phyloP scores from a whole-genome alignment of 169 alveolate genomes.

The Plasmodium fragile region DNA sequence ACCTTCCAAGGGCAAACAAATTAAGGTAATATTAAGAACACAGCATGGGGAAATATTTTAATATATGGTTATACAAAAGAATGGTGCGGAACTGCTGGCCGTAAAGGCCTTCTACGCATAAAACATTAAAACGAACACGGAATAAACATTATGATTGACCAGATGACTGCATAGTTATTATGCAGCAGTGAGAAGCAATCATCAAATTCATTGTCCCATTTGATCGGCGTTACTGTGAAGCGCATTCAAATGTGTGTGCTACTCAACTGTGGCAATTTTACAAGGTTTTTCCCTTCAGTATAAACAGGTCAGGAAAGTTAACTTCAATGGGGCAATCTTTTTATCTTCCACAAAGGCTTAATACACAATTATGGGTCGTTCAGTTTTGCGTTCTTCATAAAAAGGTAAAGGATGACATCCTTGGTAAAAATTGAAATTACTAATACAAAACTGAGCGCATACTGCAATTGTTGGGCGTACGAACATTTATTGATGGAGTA shows the following conservation, averaged over 20 bases:
- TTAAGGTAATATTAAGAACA: background rate
- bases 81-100: background rate
- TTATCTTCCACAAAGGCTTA: background rate
- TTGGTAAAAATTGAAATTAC: background rate
- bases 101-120: background rate
- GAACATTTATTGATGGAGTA: background rate
- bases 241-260: background rate
- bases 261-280: background rate
- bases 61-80: background rate
- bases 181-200: background rate
- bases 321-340: background rate
- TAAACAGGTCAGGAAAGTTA: background rate
- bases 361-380: background rate
- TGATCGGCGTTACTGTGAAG: background rate
- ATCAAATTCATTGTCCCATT: background rate
- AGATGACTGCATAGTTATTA: background rate
- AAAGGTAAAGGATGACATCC: background rate
- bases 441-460: background rate
- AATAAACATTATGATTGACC: background rate
- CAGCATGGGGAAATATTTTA: background rate
- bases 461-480: background rate
- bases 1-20: background rate
- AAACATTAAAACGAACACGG: background rate
- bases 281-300: background rate
- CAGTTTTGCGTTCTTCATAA: background rate